Evolutionary conservation across 345 rosid genomes (phyloP), one percentile per base, ranked within the genome.

Genomic region (Ceriops decandra): DNA sequence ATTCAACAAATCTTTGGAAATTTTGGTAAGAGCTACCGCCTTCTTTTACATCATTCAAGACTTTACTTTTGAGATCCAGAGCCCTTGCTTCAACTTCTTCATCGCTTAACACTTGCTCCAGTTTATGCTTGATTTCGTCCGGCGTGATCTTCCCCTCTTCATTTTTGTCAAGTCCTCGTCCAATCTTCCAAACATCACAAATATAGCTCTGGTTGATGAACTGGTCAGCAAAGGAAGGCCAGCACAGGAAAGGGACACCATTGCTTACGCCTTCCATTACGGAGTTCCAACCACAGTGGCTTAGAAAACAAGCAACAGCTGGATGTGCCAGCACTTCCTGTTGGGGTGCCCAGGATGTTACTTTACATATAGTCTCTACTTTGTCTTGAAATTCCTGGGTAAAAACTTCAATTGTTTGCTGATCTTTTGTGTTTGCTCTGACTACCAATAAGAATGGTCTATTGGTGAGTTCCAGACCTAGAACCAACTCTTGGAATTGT

Each of bases 61-160:
- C 77, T 26, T 53, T 60, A 58, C 77, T 68, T 72, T 74, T 76
- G 13, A 82, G 38, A 6, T 35, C 21, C 33, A 57, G 62, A 64
- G 80, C 68, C 61, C 24, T 63, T 74, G 61, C 63, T 68, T 31
- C 70, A 63, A 17, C 15, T 28, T 69, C 80, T 64, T 51, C 66
- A 28, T 63, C 56, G 10, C 56, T 31, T 57, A 85, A 66, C 28
- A 83, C 24, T 20, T 71, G 69, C 31, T 83, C 79, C 51, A 74
- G 36, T 76, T 79, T 85, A 21, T 53, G 69, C 69, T 62, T 69
- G 19, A 79, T 69, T 42, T 82, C 88, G 20, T 26, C 21, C 6
- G 60, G 35, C 7, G 66, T 2, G 0, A 80, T 8, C 22, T 73
- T 57, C 46, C 83, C 81, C 20, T 7, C 60, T 27, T 76, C 79